phyloP scores from a whole-genome alignment of 2,329 filamentous ascomycete genomes.

The Ophiocordyceps camponoti-floridani region DNA sequence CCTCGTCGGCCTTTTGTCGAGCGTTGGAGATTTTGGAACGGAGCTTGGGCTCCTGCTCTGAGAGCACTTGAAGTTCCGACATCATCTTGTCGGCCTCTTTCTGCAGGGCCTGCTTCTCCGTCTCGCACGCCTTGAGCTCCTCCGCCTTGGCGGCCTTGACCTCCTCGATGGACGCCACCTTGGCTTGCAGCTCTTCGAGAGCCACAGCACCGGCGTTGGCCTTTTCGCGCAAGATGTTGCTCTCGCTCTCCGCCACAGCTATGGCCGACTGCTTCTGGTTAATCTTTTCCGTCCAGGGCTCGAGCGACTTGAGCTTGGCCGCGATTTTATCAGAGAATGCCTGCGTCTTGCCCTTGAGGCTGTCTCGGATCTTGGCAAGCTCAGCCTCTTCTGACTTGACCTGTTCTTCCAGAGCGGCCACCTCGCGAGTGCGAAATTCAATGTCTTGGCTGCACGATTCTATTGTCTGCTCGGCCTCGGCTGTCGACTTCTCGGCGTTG shows the following conservation, averaged over 20 bases:
- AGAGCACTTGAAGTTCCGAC: conserved; percentile 53
- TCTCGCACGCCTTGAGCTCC: conserved; percentile 61
- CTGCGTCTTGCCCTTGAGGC: conserved; percentile 88
- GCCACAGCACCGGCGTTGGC: conserved; percentile 75
- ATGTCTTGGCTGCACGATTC: conserved; percentile 66
- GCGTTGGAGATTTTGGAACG: conserved; percentile 74
- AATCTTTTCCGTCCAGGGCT: conserved; percentile 94
- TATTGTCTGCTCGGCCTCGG: conserved; percentile 61
- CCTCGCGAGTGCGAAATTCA: conserved; percentile 56
- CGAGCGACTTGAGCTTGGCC: conserved; percentile 77
- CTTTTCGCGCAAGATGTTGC: conserved; percentile 79
- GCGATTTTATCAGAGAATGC: conserved; percentile 85
- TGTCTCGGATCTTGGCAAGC: conserved; percentile 65
- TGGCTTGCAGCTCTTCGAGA: conserved; percentile 65
- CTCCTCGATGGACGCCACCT: conserved; percentile 57
- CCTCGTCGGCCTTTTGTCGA: conserved; percentile 90
- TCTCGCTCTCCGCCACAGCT: conserved; percentile 84
- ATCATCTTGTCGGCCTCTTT: conserved; percentile 58
- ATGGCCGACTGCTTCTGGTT: conserved; percentile 90
- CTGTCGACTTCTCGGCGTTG: conserved; percentile 54
- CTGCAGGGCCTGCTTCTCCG: conserved; percentile 52
- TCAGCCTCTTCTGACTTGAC: conserved; percentile 68
- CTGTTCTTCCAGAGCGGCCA: conserved; percentile 55
- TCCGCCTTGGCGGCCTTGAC: conserved; percentile 50
- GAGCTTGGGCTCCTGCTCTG: conserved; percentile 62